Evolutionary conservation across 345 rosid species (phyloP).

Genomic region (Lepidium didymum): DNA sequence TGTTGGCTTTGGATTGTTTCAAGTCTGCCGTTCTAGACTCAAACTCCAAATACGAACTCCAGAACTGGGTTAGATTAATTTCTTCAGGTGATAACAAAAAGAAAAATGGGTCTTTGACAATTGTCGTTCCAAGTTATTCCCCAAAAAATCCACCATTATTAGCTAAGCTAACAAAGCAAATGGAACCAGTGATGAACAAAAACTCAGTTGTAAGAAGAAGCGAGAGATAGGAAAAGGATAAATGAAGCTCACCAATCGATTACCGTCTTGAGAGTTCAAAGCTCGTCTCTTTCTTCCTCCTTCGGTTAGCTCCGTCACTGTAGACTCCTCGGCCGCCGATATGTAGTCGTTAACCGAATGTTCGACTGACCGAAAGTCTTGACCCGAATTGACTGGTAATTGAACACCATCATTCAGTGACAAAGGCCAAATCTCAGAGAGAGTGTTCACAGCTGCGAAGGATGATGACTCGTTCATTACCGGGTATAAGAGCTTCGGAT

Average conservation of each 20-base stretch:
- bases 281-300: constrained; percentile 53
- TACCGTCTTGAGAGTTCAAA: constrained; percentile 57
- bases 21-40: neutral
- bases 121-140: neutral
- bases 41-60: neutral
- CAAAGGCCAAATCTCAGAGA: constrained; percentile 86
- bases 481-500: constrained; percentile 23
- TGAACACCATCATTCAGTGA: constrained; percentile 32
- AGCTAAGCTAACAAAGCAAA: neutral
- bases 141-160: neutral
- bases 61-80: neutral
- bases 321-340: constrained; percentile 63
- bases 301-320: constrained; percentile 65
- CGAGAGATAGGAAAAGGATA: neutral
- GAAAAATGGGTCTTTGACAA: too few relatives aligned
- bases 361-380: constrained; percentile 3
- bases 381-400: constrained; percentile 33
- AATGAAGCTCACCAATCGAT: constrained; percentile 45
- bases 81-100: neutral
- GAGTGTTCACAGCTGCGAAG: constrained; percentile 64
- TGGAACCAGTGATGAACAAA: neutral
- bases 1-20: neutral
- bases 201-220: neutral
- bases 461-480: constrained; percentile 60
- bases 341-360: constrained; percentile 41